Base-by-base conservation (phyloP, 805 yeast genomes). In the Clavispora carvajalis region DNA sequence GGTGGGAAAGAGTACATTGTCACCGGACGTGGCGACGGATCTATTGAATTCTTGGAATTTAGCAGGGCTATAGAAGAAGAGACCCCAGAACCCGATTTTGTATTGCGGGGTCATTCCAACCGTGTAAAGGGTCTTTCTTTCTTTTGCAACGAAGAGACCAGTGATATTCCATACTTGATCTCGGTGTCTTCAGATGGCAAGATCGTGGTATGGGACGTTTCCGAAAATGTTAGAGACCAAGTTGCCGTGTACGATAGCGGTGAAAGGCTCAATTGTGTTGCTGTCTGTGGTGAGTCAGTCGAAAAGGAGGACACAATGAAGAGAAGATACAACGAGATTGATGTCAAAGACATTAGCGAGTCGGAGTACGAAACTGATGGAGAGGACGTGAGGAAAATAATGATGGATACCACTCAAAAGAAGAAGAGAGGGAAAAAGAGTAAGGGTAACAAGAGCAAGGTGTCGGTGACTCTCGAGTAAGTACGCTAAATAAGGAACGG, bases 161-260 rank as follows among this genome's bases (percentile, higher is more conserved):
- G 46, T 33, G 53, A 49, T 19, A 48, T 56, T 17, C 69, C 71
- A 4, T 84, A 74, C 55, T 61, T 93, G 54, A 74, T 86, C 0
- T 83, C 95, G 2, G 86, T 89, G 10, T 86, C 96, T 0, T 86
- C 97, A 0, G 98, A 91, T 61, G 98, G 98, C 19, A 85, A 78
- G 54, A 82, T 91, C 38, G 95, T 93, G 7, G 85, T 91, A 3
- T 91, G 97, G 96, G 84, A 90, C 57, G 48, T 69, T 15, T 33
- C 50, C 2, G 65, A 82, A 57, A 58, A 64, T 1, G 54, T 67
- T 2, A 73, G 74, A 52, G 95, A 86, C 53, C 95, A 89, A 60
- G 75, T 89, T 18, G 97, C 96, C 0, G 93, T 88, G 3, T 91
- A 89, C 59, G 87, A 82, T 48, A 76, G 91, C 16, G 95, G 95